Percentiles rank a stretch among this genome's conserved stretches.
These are phyloP conservation scores for Carnegiea gigantea DNA, from an alignment of 179 eudicot genomes.

Conservation along the genomic window DNA sequence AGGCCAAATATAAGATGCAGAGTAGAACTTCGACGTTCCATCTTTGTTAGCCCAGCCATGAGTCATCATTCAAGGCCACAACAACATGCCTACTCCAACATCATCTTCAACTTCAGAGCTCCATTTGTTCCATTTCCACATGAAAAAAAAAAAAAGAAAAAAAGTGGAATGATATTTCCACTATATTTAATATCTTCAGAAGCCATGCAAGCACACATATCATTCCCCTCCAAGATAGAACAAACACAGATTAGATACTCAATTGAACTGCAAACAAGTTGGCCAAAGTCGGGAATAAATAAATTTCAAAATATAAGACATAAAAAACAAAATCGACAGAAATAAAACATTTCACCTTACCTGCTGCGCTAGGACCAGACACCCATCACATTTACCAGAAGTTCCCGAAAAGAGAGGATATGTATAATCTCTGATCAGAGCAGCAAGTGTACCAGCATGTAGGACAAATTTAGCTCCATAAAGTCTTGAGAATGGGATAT, in stretches of 20 bases:
- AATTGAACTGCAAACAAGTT: conserved; percentile 3
- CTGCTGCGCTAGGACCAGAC: conserved; percentile 96
- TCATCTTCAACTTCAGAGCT: not conserved
- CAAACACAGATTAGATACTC: conserved; percentile 1
- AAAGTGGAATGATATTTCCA: not conserved
- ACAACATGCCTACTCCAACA: not conserved
- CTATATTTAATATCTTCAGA: not conserved
- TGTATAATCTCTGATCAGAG: conserved; percentile 76
- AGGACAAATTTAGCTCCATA: conserved; percentile 78
- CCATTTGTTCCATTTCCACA: not conserved
- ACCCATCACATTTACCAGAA: conserved; percentile 90
- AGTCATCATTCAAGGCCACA: not conserved
- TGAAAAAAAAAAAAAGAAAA: no score
- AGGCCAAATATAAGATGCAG: no score
- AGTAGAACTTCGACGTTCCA: no score
- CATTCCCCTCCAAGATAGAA: not conserved
- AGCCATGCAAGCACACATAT: not conserved
- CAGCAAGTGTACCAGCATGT: conserved; percentile 67
- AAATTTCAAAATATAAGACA: not conserved
- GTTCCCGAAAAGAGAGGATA: conserved; percentile 76
- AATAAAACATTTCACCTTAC: conserved; percentile 34
- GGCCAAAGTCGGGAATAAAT: not conserved
- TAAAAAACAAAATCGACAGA: not conserved
- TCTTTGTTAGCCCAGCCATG: not conserved
- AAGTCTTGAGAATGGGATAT: conserved; percentile 82